A percentile compares a stretch with the other conserved stretches of the same genome.
phyloP scores from a whole-genome alignment of 768 basidiomycete species.

The Chalciporus chontae region DNA sequence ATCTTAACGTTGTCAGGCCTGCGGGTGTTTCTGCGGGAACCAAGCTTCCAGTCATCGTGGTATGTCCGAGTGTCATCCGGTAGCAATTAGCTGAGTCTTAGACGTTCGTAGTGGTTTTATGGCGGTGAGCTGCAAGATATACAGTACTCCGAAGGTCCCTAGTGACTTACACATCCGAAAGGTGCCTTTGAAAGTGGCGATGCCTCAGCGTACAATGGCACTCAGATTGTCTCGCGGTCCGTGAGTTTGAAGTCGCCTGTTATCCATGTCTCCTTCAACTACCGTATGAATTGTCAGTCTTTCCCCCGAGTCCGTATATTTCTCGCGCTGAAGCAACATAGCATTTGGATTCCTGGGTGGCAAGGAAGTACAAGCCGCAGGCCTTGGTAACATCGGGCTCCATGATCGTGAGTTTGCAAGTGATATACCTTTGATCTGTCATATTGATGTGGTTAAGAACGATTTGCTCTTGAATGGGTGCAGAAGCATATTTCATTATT shows the following conservation, averaged over 20 bases:
- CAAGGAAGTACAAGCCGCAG: slow-evolving; percentile 25
- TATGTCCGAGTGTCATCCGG: not conserved
- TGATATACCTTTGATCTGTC: too few relatives aligned
- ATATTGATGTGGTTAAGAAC: not conserved
- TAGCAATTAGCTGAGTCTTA: too few relatives aligned
- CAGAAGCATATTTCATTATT: slow-evolving; percentile 39
- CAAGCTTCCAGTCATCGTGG: slow-evolving; percentile 23
- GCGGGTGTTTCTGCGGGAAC: slow-evolving; percentile 8
- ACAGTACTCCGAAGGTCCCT: not conserved
- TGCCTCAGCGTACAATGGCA: slow-evolving; percentile 16
- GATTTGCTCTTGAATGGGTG: slow-evolving; percentile 40
- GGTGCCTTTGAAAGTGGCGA: slow-evolving; percentile 16
- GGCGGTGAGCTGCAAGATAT: slow-evolving; percentile 2
- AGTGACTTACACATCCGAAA: not conserved
- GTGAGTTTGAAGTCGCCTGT: slow-evolving; percentile 14
- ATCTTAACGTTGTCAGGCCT: slow-evolving; percentile 21
- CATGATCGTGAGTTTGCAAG: slow-evolving; percentile 22
- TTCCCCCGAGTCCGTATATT: not conserved
- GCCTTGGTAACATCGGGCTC: slow-evolving; percentile 36
- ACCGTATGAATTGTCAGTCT: slow-evolving; percentile 21
- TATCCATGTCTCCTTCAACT: slow-evolving; percentile 21
- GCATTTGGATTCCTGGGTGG: slow-evolving; percentile 31
- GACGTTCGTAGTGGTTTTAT: slow-evolving; percentile 4
- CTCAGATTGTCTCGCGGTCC: slow-evolving; percentile 19
- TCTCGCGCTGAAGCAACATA: not conserved